Evolutionary conservation across 768 basidiomycete genomes (phyloP).

Genomic region (Xerocomellus dryophilus): DNA sequence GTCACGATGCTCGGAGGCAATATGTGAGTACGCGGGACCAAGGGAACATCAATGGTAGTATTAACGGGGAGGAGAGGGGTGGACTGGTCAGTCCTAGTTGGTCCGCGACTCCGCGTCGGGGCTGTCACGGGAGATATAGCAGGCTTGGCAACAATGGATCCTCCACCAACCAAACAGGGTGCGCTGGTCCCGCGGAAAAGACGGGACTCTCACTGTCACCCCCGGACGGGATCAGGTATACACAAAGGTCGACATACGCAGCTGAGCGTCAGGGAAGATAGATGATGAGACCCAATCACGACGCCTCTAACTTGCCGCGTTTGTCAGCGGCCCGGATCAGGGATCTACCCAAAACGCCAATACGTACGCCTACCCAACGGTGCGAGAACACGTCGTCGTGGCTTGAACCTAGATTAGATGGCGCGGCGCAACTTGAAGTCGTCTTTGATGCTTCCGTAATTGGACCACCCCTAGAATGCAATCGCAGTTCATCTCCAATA

Average conservation of each 20-base stretch:
- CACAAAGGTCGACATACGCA: background rate
- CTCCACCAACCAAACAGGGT: too few relatives aligned
- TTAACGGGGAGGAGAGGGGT: background rate
- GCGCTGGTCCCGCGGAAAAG: background rate
- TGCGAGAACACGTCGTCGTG: background rate
- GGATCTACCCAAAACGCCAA: background rate
- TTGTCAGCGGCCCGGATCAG: background rate
- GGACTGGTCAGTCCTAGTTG: background rate
- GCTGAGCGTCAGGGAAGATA: background rate
- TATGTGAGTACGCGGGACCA: background rate
- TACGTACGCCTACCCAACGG: background rate
- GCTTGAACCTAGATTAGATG: slow-evolving; percentile 1
- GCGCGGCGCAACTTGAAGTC: too few relatives aligned
- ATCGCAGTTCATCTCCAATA: background rate
- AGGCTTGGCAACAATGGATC: too few relatives aligned
- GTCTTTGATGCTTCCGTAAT: slow-evolving; percentile 6
- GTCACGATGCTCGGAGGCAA: background rate
- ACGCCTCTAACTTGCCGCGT: background rate
- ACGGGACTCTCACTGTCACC: too few relatives aligned
- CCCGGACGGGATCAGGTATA: background rate
- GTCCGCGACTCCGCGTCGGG: too few relatives aligned
- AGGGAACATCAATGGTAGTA: background rate
- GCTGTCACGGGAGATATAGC: background rate
- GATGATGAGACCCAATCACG: background rate
- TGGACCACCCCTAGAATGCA: background rate